Evolutionary conservation across 805 yeast species (phyloP).

Genomic region (Debaryomyces castellii): DNA sequence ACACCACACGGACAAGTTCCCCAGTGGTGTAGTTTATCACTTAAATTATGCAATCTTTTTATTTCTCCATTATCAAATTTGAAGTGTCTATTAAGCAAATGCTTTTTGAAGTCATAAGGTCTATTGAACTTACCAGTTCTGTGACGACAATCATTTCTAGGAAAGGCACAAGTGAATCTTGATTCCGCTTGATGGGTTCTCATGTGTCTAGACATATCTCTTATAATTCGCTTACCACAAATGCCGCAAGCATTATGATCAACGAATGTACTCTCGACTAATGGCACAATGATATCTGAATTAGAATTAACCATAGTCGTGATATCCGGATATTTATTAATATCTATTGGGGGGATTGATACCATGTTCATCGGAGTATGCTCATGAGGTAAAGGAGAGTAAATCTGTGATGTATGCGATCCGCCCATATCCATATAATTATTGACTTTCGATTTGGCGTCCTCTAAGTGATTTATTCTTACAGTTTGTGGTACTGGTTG

Average conservation of each 20-base stretch:
- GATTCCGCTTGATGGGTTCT: slow-evolving; percentile 59
- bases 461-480: neutral
- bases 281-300: slow-evolving; percentile 28
- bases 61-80: slow-evolving; percentile 48
- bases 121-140: slow-evolving; percentile 63
- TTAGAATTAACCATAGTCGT: slow-evolving; percentile 40
- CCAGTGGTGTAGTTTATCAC: slow-evolving; percentile 48
- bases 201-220: slow-evolving; percentile 64
- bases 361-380: neutral
- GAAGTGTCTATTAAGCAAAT: slow-evolving; percentile 60
- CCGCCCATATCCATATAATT: neutral
- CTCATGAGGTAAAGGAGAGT: neutral
- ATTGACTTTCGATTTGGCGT: neutral
- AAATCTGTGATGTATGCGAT: neutral
- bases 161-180: slow-evolving; percentile 58
- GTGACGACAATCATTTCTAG: slow-evolving; percentile 54
- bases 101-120: slow-evolving; percentile 69
- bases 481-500: neutral
- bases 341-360: slow-evolving; percentile 1
- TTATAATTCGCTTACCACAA: slow-evolving; percentile 53
- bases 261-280: slow-evolving; percentile 39
- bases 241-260: slow-evolving; percentile 45
- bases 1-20: slow-evolving; percentile 52
- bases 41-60: slow-evolving; percentile 47
- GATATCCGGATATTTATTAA: slow-evolving; percentile 34